Base-by-base conservation (phyloP, 352 stramenopile species). In the Phytophthora crassamura region DNA sequence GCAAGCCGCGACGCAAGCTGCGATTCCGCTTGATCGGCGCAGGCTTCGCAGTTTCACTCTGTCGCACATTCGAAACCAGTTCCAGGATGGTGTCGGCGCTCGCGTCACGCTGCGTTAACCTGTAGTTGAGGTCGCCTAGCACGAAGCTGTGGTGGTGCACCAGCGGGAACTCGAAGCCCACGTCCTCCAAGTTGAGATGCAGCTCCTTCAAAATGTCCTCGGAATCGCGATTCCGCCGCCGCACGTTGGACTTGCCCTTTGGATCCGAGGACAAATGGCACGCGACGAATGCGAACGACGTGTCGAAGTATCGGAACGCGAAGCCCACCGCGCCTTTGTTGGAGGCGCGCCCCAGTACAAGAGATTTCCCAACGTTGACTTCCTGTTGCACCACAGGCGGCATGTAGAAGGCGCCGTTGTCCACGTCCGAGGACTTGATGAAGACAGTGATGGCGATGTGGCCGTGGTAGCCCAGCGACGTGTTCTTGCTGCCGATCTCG, bases 291-390 rank as follows among this genome's bases (percentile, higher is more conserved):
- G 84, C 84, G 50, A 97, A 93, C 3, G 84, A 94, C 7, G 82
- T 89, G 65, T 97, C 88, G 59, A 87, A 90, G 58, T 96, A 94
- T 11, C 88, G 86, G 57, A 97, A 94, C 0, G 82, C 80, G 34
- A 97, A 85, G 18, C 90, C 89, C 14, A 97, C 90, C n/a, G 86
- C 88, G 42, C 91, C 91, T 72, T 97, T 97, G 75, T 97, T 97
- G 40, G 86, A 91, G 32, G 90, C 88, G 15, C 86, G 84, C 0
- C 86, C 76, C 46, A 95, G 74, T 0, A 93, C 75, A 20, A 95
- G 72, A 38, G 85, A 93, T 46, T 90, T 91, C 15, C 87, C 87
- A 12, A 85, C 82, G 56, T 90, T 88, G 36, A 94, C 78, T 56
- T 90, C 82, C 51, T 90, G 80, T 30, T 86, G 78, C 5, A 86